Conservation (phyloP, 805 yeast genomes). For the Saccharomyces eubayanus region DNA sequence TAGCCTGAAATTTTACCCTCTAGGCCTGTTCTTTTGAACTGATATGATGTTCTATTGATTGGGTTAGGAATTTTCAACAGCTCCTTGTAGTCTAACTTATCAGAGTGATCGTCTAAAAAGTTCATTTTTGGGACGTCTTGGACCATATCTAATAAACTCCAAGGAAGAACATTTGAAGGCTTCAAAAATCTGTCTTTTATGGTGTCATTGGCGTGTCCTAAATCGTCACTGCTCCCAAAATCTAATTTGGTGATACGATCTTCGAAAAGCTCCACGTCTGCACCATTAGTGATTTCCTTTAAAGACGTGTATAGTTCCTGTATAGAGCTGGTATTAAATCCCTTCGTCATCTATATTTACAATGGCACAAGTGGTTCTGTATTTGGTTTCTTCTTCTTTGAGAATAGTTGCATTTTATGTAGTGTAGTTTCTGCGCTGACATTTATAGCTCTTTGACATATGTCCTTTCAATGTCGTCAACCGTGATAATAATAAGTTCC, state of each 20-base stretch:
- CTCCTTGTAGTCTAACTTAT: slow-evolving; percentile 32
- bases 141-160: slow-evolving; percentile 63
- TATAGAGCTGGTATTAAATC: slow-evolving; percentile 7
- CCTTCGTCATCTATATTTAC: not conserved
- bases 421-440: not conserved
- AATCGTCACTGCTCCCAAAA: not conserved
- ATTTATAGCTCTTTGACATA: slow-evolving; percentile 2
- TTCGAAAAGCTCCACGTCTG: slow-evolving; percentile 34
- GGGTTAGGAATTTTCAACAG: slow-evolving; percentile 53
- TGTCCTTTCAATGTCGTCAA: not conserved
- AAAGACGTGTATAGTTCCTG: slow-evolving; percentile 18
- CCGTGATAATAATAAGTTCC: not conserved
- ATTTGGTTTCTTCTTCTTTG: not conserved
- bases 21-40: slow-evolving; percentile 69
- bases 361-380: not conserved
- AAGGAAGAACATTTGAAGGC: slow-evolving; percentile 55
- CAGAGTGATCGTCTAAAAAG: slow-evolving; percentile 16
- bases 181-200: slow-evolving; percentile 41
- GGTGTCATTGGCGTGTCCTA: slow-evolving; percentile 6
- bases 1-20: slow-evolving; percentile 58
- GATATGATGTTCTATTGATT: slow-evolving; percentile 52
- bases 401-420: not conserved
- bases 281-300: slow-evolving; percentile 15
- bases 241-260: slow-evolving; percentile 36
- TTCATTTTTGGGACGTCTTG: slow-evolving; percentile 45